Base-by-base conservation (phyloP, 2,329 filamentous ascomycete genomes). In the Periglandula ipomoeae region DNA sequence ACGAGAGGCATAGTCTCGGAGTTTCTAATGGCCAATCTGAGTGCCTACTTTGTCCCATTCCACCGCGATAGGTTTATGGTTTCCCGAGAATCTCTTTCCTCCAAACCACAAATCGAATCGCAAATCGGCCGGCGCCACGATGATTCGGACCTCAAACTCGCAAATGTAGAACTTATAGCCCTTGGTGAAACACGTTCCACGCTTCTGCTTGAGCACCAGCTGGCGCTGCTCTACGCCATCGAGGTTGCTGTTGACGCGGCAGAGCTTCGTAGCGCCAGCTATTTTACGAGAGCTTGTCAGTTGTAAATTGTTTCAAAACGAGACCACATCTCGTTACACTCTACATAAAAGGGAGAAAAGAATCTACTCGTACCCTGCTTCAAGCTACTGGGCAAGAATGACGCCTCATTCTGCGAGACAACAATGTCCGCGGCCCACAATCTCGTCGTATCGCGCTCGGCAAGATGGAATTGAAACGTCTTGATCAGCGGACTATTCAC, bases 101-200 rank as follows among this genome's bases (percentile, higher is more conserved):
- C 46, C 52, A n/a, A 59, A 56, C 70, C 70, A 73, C 3, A 72
- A 53, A 51, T 70, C 67, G 41, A 73, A 72, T 5, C 61, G 57
- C 32, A 82, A 61, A 49, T 82, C 78, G 0, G 79, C 72, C 1
- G 75, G 70, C 1, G 75, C 76, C 3, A 76, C 72, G 32, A 79
- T 66, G 4, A 78, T 75, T 48, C 76, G 70, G 0, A 82, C 70
- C 44, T 77, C 73, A 46, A 72, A 73, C 6, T 60, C 60, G 41
- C 66, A 70, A 4, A 69, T 53, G 39, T 67, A 72, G 47, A 63
- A 72, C 35, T 59, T 65, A 45, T 62, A 59, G 8, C 67, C 63
- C 15, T 58, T 59, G 7, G 56, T 55, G 46, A 68, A 65, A 17
- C 65, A 62, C 0, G 56, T 60, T 2, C 61, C 56, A 3, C 64